phyloP scores from a whole-genome alignment of 2,329 filamentous ascomycete genomes.

The Tolypocladium album region DNA sequence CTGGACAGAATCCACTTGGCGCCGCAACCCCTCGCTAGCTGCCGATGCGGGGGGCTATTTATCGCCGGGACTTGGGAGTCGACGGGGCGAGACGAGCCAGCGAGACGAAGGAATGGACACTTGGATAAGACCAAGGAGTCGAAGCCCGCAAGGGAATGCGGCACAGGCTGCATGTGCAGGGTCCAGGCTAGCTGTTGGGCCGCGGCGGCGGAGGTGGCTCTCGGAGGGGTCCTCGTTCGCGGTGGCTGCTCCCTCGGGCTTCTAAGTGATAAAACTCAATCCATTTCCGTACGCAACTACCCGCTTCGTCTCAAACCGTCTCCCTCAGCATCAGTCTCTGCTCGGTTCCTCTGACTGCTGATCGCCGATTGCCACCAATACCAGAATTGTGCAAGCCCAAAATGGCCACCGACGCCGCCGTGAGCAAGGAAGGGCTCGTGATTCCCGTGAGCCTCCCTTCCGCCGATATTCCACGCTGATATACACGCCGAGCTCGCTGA shows the following conservation, averaged over 20 bases:
- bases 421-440: slow-evolving; percentile 39
- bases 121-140: not conserved
- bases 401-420: slow-evolving; percentile 28
- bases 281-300: not conserved
- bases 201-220: not conserved
- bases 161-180: not conserved
- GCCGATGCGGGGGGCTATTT: not conserved
- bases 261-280: not conserved
- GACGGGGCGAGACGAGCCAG: not conserved
- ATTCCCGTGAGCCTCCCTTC: slow-evolving; percentile 35
- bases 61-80: not conserved
- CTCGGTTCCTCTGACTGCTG: not conserved
- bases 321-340: not conserved
- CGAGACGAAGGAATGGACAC: not conserved
- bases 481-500: not conserved
- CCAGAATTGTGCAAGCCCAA: not conserved
- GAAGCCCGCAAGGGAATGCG: not conserved
- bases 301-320: not conserved
- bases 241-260: not conserved
- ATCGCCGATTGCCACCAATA: no score
- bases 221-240: not conserved
- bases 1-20: not conserved
- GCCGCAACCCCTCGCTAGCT: not conserved
- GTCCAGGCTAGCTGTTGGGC: not conserved
- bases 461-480: not conserved